phyloP scores from a whole-genome alignment of 768 basidiomycete genomes.

The Podaxis sp. region DNA sequence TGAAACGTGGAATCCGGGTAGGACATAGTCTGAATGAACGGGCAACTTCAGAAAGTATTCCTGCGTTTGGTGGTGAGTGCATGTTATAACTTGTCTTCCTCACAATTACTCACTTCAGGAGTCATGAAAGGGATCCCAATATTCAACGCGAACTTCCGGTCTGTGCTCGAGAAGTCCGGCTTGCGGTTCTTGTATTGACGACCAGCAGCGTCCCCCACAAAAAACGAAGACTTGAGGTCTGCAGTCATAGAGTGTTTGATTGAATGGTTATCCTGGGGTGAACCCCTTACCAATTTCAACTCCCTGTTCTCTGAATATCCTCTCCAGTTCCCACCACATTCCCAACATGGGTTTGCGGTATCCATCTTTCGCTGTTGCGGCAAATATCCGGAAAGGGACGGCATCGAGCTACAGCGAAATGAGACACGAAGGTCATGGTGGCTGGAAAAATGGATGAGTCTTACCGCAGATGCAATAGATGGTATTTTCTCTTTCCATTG shows the following conservation, averaged over 20 bases:
- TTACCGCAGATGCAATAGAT: conserved; percentile 60
- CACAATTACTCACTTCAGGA: conserved; percentile 63
- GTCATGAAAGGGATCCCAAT: conserved; percentile 73
- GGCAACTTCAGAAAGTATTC: conserved; percentile 73
- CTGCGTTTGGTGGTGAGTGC: conserved; percentile 34
- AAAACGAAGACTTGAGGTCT: conserved; percentile 73
- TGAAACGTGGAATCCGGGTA: conserved; percentile 71
- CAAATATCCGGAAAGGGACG: conserved; percentile 77
- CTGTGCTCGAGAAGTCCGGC: conserved; percentile 76
- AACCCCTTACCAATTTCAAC: conserved; percentile 59
- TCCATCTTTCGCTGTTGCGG: conserved; percentile 71
- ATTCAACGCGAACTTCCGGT: conserved; percentile 85
- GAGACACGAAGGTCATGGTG: neutral
- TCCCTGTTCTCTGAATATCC: conserved; percentile 55
- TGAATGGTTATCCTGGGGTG: neutral
- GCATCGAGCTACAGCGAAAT: conserved; percentile 52
- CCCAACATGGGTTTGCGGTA: conserved; percentile 88
- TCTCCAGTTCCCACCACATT: conserved; percentile 77
- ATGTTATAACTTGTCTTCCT: neutral
- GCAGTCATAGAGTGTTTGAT: conserved; percentile 6
- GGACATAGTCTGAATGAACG: conserved; percentile 39
- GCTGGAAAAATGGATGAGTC: conserved; percentile 21
- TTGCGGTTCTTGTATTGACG: conserved; percentile 44
- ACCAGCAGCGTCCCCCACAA: conserved; percentile 91
- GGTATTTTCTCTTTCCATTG: conserved; percentile 80